Percentiles rank a stretch among this genome's conserved stretches.
Evolutionary conservation across 768 basidiomycete species (phyloP).

Genomic region (Thelephora aurantiotincta): DNA sequence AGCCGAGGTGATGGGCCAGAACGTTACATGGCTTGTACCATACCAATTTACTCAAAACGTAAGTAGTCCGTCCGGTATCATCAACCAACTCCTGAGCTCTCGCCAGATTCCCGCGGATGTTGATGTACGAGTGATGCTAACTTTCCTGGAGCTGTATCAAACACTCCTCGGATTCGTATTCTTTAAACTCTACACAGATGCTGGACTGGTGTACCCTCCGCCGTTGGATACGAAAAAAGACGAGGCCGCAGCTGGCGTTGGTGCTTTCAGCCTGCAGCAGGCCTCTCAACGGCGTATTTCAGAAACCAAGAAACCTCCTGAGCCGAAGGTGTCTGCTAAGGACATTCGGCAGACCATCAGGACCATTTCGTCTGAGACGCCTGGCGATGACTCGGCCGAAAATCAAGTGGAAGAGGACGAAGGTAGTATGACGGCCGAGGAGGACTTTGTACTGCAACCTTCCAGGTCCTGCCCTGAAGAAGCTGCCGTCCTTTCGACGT

Average conservation of each 20-base stretch:
- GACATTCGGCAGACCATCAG: conserved; percentile 53
- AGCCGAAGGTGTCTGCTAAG: conserved; percentile 31
- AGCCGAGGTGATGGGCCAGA: conserved; percentile 87
- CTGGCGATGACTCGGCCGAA: conserved; percentile 21
- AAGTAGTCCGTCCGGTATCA: conserved; percentile 12
- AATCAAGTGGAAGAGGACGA: conserved; percentile 21
- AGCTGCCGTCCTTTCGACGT: conserved; percentile 43
- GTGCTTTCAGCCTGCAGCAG: conserved; percentile 69
- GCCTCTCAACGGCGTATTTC: conserved; percentile 22
- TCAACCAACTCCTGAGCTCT: background rate
- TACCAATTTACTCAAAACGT: conserved; percentile 96
- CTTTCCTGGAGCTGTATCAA: conserved; percentile 96
- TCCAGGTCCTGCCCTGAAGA: conserved; percentile 36
- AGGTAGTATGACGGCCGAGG: conserved; percentile 21
- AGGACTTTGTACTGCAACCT: conserved; percentile 55
- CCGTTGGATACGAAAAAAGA: conserved; percentile 73
- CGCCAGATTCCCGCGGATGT: conserved; percentile 83
- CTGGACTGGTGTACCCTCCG: conserved; percentile 89
- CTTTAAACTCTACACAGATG: conserved; percentile 97
- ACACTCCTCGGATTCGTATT: conserved; percentile 91
- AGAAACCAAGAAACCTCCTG: conserved; percentile 17
- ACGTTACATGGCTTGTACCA: conserved; percentile 90
- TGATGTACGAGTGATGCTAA: conserved; percentile 94
- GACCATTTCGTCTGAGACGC: conserved; percentile 21
- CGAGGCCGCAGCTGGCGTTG: conserved; percentile 76